Evolutionary conservation across 441 rosid genomes (phyloP), one percentile per base, ranked within the genome.

Genomic region (Adansonia rubrostipa): DNA sequence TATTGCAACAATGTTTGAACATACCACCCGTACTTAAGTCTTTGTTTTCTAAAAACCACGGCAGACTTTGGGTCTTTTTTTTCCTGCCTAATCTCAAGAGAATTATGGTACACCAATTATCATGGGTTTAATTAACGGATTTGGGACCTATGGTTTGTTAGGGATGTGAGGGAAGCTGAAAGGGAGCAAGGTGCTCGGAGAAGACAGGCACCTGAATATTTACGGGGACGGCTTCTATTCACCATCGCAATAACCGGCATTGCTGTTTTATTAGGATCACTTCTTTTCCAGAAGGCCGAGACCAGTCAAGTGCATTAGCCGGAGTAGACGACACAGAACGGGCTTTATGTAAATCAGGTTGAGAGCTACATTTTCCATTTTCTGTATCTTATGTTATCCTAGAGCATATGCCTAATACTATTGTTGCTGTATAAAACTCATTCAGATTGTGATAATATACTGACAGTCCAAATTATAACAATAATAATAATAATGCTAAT

Each of bases 201-300:
- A 79, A 78, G 91, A 85, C 89, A 79, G 76, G 90, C 87, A 11
- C 82, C 84, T 0, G 93, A 88, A 77, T 90, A 67, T 54, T 88
- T 95, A 15, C 80, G 89, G 75, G 90, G 81, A 83, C 89, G 87
- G 36, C 84, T 96, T 69, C 80, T 96, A 47, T 86, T 96, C 82
- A 93, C 97, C 20, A 85, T 95, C 44, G 99, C 98, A 9, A 87
- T 93, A 81, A 92, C 98, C 0, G 97, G 99, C 45, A 89, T 93
- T 71, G 98, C 99, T 42, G 93, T 95, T 77, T 73, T 95, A 44
- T 77, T 95, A 74, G 99, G 99, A 77, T 92, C 99, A 0, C 73
- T 95, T 71, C 81, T 93, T 83, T 92, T 87, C 89, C 99, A 92
- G 80, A 92, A 88, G 85, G 36, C 86, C n/a, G 92, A 85, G 77